Evolutionary conservation across 129 eudicot species (phyloP).

Genomic region (Flaveria sonorensis): DNA sequence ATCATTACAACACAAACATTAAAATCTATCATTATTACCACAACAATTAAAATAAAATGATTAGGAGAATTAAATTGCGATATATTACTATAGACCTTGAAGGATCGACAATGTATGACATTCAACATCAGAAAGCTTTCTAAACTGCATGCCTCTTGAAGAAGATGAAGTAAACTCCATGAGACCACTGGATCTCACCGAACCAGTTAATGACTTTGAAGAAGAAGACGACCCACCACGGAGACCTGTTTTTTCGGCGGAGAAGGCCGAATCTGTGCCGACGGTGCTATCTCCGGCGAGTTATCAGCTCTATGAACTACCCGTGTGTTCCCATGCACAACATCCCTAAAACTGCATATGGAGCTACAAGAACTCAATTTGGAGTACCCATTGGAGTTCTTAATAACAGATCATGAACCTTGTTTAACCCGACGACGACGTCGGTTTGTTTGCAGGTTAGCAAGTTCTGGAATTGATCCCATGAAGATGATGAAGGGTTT

Average conservation of each 20-base stretch:
- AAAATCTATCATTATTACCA: background rate
- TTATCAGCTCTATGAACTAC: constrained; percentile 81
- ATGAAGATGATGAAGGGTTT: constrained; percentile 58
- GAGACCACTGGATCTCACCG: constrained; percentile 54
- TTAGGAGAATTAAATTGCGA: background rate
- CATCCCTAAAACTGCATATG: constrained; percentile 75
- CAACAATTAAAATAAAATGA: background rate
- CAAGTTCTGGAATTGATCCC: constrained; percentile 91
- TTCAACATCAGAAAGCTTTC: constrained; percentile 90
- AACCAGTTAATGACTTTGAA: constrained; percentile 45
- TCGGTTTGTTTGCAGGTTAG: constrained; percentile 72
- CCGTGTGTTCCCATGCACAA: constrained; percentile 73
- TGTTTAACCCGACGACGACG: constrained; percentile 37
- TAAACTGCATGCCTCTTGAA: constrained; percentile 70
- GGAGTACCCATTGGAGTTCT: constrained; percentile 30
- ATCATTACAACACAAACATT: constrained; percentile 11
- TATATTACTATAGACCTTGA: constrained; percentile 24
- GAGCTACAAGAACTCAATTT: constrained; percentile 65
- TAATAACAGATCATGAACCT: constrained; percentile 58
- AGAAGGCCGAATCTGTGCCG: constrained; percentile 58
- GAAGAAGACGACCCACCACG: constrained; percentile 42
- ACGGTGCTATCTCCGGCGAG: constrained; percentile 75
- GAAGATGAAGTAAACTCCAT: constrained; percentile 29
- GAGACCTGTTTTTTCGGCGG: constrained; percentile 35
- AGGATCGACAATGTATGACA: constrained; percentile 89